Evolutionary conservation across 495 filamentous ascomycete genomes (phyloP).

Genomic region (Xylaria grammica): DNA sequence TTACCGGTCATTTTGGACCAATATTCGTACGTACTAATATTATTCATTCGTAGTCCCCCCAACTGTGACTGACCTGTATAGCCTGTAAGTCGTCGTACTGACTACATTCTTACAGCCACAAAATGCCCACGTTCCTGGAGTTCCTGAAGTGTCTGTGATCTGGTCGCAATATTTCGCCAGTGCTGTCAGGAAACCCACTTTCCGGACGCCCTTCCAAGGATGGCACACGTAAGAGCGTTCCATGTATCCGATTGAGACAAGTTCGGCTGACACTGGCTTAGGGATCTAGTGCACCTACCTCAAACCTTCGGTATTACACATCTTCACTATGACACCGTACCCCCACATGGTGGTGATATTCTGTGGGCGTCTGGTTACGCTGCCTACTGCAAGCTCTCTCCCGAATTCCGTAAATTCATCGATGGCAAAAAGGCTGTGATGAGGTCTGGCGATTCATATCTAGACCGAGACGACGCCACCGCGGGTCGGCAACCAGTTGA

Average conservation of each 20-base stretch:
- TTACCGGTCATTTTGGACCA: constrained; percentile 67
- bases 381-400: constrained; percentile 68
- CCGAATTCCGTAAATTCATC: constrained; percentile 69
- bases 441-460: constrained; percentile 51
- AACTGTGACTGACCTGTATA: too few species aligned
- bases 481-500: constrained; percentile 68
- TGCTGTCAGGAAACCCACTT: not conserved
- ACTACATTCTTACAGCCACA: constrained; percentile 32
- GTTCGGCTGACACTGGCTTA: not conserved
- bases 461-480: constrained; percentile 54
- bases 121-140: constrained; percentile 52
- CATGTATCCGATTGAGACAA: not conserved
- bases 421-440: constrained; percentile 68
- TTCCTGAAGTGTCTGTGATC: constrained; percentile 59
- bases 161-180: constrained; percentile 45
- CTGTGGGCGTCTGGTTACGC: constrained; percentile 73
- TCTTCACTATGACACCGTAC: constrained; percentile 54
- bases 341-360: constrained; percentile 73
- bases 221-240: constrained; percentile 3
- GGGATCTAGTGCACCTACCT: not conserved
- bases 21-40: constrained; percentile 51
- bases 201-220: constrained; percentile 1
- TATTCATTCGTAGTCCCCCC: not conserved
- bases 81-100: not conserved
- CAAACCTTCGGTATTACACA: constrained; percentile 1